Conservation (phyloP, 78 protist species). For the Capsaspora owczarzaki region DNA sequence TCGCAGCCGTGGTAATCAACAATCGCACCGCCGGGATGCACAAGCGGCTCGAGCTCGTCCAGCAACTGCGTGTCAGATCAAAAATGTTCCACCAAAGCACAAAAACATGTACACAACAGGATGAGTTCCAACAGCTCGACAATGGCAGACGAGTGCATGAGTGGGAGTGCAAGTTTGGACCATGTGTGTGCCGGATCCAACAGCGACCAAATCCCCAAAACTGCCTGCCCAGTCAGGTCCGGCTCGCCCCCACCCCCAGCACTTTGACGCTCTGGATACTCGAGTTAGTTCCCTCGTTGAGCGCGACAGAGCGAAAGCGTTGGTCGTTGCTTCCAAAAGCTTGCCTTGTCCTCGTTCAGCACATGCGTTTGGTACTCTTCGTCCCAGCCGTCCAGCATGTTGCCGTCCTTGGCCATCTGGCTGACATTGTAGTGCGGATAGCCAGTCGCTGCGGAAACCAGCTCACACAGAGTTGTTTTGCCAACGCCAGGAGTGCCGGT, state of each 20-base stretch:
- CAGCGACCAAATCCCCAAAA: background rate
- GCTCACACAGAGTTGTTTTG: constrained; percentile 34
- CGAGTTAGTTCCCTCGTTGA: too few species aligned
- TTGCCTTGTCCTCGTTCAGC: constrained; percentile 77
- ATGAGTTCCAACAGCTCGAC: background rate
- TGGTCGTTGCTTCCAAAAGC: background rate
- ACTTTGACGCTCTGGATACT: too few species aligned
- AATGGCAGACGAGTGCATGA: background rate
- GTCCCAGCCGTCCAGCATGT: constrained; percentile 64
- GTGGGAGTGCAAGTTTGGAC: background rate
- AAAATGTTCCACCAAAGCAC: background rate
- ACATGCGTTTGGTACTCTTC: constrained; percentile 59
- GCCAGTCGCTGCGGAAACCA: background rate
- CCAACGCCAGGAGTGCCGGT: constrained; percentile 66
- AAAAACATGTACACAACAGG: background rate
- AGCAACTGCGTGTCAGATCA: background rate
- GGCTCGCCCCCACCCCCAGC: too few species aligned
- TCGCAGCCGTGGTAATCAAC: constrained; percentile 82
- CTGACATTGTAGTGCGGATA: constrained; percentile 54
- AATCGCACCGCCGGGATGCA: constrained; percentile 51
- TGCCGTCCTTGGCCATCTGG: constrained; percentile 53
- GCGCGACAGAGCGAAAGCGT: background rate
- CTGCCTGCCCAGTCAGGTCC: too few species aligned
- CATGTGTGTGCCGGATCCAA: background rate
- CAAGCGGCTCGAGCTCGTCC: constrained; percentile 38